Conservation (phyloP, 352 stramenopile genomes). For the Pythium monospermum region DNA sequence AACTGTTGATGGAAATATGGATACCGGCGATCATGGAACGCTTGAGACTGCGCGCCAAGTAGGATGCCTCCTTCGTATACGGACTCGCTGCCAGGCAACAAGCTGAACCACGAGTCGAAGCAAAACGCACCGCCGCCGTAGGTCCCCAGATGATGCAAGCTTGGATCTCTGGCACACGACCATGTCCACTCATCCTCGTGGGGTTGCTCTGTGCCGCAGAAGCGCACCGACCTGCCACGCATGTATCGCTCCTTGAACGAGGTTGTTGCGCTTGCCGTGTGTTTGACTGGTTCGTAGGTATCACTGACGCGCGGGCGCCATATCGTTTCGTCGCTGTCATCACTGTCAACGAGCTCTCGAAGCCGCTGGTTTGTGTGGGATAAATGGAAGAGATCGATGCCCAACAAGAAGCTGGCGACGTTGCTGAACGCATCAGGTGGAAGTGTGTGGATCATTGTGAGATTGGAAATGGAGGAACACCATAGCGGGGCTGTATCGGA, state of each 20-base stretch:
- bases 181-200: too few relatives aligned
- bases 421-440: constrained; percentile 12
- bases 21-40: constrained; percentile 17
- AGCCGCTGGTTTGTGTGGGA: constrained; percentile 18
- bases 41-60: constrained; percentile 34
- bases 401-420: constrained; percentile 16
- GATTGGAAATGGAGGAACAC: too few relatives aligned
- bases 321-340: constrained; percentile 7
- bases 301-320: constrained; percentile 21
- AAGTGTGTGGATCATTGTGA: constrained; percentile 12
- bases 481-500: too few relatives aligned
- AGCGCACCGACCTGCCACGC: constrained; percentile 18
- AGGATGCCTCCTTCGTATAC: constrained; percentile 26
- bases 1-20: constrained; percentile 43
- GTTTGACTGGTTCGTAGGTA: too few relatives aligned
- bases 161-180: too few relatives aligned
- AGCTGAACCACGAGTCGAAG: constrained; percentile 37
- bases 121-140: too few relatives aligned
- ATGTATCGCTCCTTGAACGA: constrained; percentile 8
- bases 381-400: constrained; percentile 25
- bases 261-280: too few relatives aligned
- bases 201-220: constrained; percentile 8
- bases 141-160: too few relatives aligned
- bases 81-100: constrained; percentile 17
- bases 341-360: constrained; percentile 6